Evolutionary conservation across 2,329 filamentous ascomycete species (phyloP), one percentile per base, ranked within the genome.

Genomic region (Monosporascus sp.): DNA sequence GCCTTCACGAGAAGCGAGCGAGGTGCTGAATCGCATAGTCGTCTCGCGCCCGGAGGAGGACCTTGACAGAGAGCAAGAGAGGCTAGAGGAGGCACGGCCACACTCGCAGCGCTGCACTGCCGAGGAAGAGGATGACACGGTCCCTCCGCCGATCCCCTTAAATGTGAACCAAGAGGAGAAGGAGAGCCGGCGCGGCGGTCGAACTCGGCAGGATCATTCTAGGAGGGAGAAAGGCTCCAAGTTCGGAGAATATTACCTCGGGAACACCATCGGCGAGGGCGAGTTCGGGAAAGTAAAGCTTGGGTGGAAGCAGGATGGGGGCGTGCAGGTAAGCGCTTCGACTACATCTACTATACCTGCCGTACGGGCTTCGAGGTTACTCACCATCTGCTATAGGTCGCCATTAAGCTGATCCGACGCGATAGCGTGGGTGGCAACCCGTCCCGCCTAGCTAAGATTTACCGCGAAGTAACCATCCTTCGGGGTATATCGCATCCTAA

Each of bases 251-350:
- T 99, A 97, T 71, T 90, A 96, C 56, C 80, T 99, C 3, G 94
- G 94, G 37, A 93, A 96, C 70, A 97, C 93, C 2, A 87, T 99
- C 49, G 94, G 94, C 49, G 94, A 99, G 75, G 94, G 94, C 57
- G 94, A 99, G 72, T 99, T 99, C 69, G 94, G 94, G 60, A 99
- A 99, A 70, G 94, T 99, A 64, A 97, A 97, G 72, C 85, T 97
- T 66, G 94, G 94, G 25, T 99, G 94, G 94, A 97, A 97, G 72
- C 89, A 90, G 69, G 92, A 96, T 71, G 92, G 91, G 55, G 92
- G 87, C 59, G 88, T 96, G 49, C 87, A 93, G 76, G 85, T 87
- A 74, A 62, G 72, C 44, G 25, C 5, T 18, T 45, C 51, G 20
- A 49, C 35, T 17, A 20, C 22, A 14, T 24, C 24, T 14, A 24